Evolutionary conservation across 2,329 filamentous ascomycete species (phyloP).

Genomic region (Nemania sp.): DNA sequence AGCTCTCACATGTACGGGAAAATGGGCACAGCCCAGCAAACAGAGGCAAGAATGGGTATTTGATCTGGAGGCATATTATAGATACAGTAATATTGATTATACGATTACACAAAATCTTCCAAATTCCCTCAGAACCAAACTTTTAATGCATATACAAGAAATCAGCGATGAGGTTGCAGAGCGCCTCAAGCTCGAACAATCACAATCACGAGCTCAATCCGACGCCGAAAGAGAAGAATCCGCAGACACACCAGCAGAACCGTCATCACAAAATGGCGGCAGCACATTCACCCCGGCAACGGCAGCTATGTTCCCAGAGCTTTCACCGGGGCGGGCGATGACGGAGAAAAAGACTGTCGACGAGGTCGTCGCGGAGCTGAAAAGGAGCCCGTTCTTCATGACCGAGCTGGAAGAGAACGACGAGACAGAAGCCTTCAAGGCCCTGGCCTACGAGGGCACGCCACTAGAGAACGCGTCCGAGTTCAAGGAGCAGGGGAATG

Average conservation of each 20-base stretch:
- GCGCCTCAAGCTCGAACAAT: conserved; percentile 44
- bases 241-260: not conserved
- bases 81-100: too few species aligned
- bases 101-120: too few species aligned
- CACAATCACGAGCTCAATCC: conserved; percentile 26
- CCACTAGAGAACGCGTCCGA: conserved; percentile 78
- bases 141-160: conserved; percentile 46
- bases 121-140: too few species aligned
- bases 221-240: not conserved
- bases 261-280: conserved; percentile 2
- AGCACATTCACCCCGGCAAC: conserved; percentile 5
- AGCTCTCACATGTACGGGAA: too few species aligned
- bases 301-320: conserved; percentile 42
- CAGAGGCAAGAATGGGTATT: too few species aligned
- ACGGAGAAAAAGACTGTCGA: conserved; percentile 53
- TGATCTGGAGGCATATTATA: too few species aligned
- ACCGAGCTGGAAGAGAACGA: conserved; percentile 86
- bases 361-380: conserved; percentile 60
- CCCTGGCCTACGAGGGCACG: conserved; percentile 90
- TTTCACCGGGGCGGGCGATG: conserved; percentile 50
- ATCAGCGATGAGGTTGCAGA: conserved; percentile 44
- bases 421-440: conserved; percentile 82
- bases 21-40: too few species aligned
- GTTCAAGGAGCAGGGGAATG: conserved; percentile 92
- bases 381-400: conserved; percentile 86